Percentiles rank a stretch among this genome's conserved stretches.
phyloP scores from a whole-genome alignment of 1,284 basidiomycete species.

The Mycosarcoma mackinlayi region DNA sequence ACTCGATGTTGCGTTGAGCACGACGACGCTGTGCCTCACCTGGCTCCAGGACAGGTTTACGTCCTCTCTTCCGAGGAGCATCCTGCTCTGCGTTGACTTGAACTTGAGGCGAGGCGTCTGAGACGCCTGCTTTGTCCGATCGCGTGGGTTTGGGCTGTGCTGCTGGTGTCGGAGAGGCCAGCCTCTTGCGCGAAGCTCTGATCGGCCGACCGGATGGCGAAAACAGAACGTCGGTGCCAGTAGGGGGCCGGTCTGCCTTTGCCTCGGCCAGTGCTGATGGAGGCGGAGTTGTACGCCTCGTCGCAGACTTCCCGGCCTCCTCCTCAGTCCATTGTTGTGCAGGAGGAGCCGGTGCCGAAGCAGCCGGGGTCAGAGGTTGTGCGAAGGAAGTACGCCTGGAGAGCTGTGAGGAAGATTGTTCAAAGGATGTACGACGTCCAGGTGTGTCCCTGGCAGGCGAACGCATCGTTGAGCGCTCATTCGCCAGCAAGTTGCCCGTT shows the following conservation, averaged over 20 bases:
- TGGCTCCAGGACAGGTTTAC: conserved; percentile 34
- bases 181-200: conserved; percentile 25
- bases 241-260: neutral
- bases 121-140: neutral
- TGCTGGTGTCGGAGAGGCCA: conserved; percentile 12
- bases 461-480: neutral
- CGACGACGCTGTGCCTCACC: conserved; percentile 36
- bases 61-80: conserved; percentile 32
- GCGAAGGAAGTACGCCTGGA: conserved; percentile 1
- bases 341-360: neutral
- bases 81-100: conserved; percentile 5
- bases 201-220: conserved; percentile 37
- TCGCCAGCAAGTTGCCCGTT: neutral
- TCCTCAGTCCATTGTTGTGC: neutral
- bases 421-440: conserved; percentile 10
- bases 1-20: conserved; percentile 43
- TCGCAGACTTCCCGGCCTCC: neutral
- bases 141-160: conserved; percentile 1
- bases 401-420: neutral
- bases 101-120: neutral
- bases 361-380: conserved; percentile 1
- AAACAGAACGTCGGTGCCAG: neutral
- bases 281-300: neutral
- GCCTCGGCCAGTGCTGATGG: neutral
- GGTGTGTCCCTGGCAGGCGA: neutral